Conservation (phyloP, 805 yeast genomes). For the Wickerhamomyces ciferrii region DNA sequence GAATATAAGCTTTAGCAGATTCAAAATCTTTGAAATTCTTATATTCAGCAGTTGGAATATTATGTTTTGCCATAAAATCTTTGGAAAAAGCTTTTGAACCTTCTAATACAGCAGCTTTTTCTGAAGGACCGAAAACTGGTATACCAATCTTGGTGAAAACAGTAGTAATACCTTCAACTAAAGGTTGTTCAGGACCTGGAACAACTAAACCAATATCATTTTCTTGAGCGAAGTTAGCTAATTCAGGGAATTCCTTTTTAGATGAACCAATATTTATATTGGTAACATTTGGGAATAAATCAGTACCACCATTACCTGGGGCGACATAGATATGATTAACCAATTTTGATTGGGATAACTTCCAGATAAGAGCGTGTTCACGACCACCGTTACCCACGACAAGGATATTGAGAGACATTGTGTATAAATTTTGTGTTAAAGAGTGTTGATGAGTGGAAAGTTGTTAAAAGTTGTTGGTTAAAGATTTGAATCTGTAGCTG, state of each 20-base stretch:
- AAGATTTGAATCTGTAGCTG: not conserved
- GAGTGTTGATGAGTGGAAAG: not conserved
- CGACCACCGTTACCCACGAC: slow-evolving; percentile 98
- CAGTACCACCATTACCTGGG: slow-evolving; percentile 96
- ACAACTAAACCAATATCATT: slow-evolving; percentile 68
- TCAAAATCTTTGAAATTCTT: slow-evolving; percentile 75
- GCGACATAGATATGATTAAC: slow-evolving; percentile 81
- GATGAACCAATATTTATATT: slow-evolving; percentile 66
- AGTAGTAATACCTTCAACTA: slow-evolving; percentile 86
- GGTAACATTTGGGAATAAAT: slow-evolving; percentile 48
- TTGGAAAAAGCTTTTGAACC: slow-evolving; percentile 95
- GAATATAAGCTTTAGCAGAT: slow-evolving; percentile 68
- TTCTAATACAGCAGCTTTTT: slow-evolving; percentile 87
- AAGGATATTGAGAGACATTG: slow-evolving; percentile 52
- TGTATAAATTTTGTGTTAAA: not conserved
- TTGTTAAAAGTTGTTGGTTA: no score
- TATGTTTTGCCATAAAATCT: slow-evolving; percentile 86
- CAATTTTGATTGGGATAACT: slow-evolving; percentile 68
- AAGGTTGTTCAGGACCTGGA: slow-evolving; percentile 99
- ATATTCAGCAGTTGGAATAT: slow-evolving; percentile 92
- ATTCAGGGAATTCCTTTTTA: slow-evolving; percentile 59
- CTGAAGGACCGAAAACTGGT: slow-evolving; percentile 96
- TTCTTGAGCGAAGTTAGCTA: slow-evolving; percentile 70
- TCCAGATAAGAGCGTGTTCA: slow-evolving; percentile 96
- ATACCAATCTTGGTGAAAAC: slow-evolving; percentile 77